phyloP scores from a whole-genome alignment of 768 basidiomycete genomes.

The Lactifluus pinguis region DNA sequence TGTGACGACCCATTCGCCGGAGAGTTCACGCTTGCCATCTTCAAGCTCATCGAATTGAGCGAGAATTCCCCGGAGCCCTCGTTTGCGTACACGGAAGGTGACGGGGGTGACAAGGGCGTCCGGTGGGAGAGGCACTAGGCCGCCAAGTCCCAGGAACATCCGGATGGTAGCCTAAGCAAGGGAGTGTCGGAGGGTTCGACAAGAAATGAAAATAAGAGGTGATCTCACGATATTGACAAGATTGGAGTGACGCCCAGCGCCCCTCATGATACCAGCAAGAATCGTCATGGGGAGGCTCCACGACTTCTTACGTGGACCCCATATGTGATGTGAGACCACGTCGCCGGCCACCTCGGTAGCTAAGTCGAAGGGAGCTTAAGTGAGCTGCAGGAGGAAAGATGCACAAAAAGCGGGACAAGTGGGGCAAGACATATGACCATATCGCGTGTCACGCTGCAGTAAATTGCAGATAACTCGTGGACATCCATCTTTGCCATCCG shows the following conservation, averaged over 20 bases:
- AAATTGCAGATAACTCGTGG: background rate
- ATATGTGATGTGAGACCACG: conserved; percentile 68
- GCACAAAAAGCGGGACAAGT: background rate
- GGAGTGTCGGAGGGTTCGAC: background rate
- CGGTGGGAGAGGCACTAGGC: conserved; percentile 77
- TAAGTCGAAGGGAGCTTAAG: conserved; percentile 32
- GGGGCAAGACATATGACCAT: conserved; percentile 1
- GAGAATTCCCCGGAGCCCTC: conserved; percentile 73
- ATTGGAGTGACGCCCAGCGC: conserved; percentile 69
- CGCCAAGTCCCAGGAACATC: conserved; percentile 65
- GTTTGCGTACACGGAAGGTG: conserved; percentile 71
- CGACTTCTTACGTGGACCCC: conserved; percentile 79
- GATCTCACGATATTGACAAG: conserved; percentile 71
- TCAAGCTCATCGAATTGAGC: conserved; percentile 65
- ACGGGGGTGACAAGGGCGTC: conserved; percentile 94
- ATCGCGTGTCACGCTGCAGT: background rate
- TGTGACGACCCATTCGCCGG: conserved; percentile 97
- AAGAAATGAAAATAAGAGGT: background rate
- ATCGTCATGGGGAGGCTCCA: conserved; percentile 97
- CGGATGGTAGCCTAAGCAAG: conserved; percentile 38
- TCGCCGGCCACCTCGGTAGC: conserved; percentile 48
- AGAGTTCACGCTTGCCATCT: conserved; percentile 68
- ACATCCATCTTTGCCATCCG: background rate
- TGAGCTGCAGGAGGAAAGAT: background rate
- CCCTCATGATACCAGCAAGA: conserved; percentile 76